These are phyloP conservation scores for Ruellia speciosa DNA, from an alignment of 305 asterid genomes.

Conservation along the genomic window DNA sequence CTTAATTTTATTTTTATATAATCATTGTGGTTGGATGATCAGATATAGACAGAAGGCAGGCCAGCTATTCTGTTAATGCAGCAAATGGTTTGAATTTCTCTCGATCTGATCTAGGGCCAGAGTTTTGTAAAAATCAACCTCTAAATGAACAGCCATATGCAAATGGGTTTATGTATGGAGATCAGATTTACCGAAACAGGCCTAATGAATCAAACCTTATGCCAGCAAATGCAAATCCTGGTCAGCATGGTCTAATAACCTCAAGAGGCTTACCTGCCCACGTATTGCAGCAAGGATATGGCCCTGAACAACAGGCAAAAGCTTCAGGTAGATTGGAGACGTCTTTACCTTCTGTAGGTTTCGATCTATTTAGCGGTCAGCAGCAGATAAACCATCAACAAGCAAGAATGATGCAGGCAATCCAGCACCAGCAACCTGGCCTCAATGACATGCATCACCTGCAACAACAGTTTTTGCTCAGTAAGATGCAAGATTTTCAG, in stretches of 20 bases:
- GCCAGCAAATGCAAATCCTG: constrained; percentile 52
- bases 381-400: constrained; percentile 72
- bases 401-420: constrained; percentile 51
- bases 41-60: constrained; percentile 59
- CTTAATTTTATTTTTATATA: not conserved
- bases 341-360: constrained; percentile 53
- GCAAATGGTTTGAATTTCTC: constrained; percentile 50
- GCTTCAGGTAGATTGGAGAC: constrained; percentile 47
- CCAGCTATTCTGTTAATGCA: constrained; percentile 41
- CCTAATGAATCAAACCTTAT: constrained; percentile 58
- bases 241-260: constrained; percentile 33
- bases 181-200: constrained; percentile 47
- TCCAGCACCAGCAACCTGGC: constrained; percentile 74
- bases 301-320: constrained; percentile 52
- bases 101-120: constrained; percentile 55
- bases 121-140: constrained; percentile 40
- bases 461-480: constrained; percentile 65
- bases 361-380: constrained; percentile 79
- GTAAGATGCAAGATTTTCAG: constrained; percentile 88
- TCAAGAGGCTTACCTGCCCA: constrained; percentile 51
- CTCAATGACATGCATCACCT: constrained; percentile 58
- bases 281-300: constrained; percentile 53
- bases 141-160: constrained; percentile 48
- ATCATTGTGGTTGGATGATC: constrained; percentile 27
- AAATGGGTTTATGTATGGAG: constrained; percentile 58